Conservation (phyloP, 139 green algal species). For the Coccomyxa sp. region DNA sequence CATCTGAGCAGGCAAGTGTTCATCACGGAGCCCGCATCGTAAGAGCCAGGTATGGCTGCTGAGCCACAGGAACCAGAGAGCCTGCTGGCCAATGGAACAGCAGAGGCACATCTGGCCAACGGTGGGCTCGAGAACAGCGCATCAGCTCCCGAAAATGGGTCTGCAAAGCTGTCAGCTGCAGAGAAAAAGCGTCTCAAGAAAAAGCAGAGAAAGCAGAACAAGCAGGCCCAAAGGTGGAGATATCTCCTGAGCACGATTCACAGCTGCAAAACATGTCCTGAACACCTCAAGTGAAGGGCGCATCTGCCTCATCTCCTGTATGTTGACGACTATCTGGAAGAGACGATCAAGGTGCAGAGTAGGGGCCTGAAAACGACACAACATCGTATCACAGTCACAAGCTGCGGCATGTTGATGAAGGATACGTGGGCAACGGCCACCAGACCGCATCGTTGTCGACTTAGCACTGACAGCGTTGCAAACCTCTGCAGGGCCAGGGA, state of each 20-base stretch:
- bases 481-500: no score
- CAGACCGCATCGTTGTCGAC: no score
- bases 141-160: not conserved
- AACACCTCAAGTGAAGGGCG: not conserved
- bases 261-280: not conserved
- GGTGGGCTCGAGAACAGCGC: not conserved
- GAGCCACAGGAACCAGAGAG: no score
- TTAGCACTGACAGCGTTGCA: no score
- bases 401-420: not conserved
- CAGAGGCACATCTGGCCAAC: not conserved
- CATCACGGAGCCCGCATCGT: no score
- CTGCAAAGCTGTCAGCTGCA: constrained; percentile 15
- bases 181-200: constrained; percentile 15
- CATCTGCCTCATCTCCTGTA: not conserved
- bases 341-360: not conserved
- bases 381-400: not conserved
- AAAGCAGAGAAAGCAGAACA: constrained; percentile 15
- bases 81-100: not conserved
- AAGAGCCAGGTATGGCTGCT: no score
- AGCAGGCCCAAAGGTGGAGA: constrained; percentile 19
- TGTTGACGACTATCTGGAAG: no score
- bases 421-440: no score
- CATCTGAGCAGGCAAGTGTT: no score
- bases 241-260: not conserved
- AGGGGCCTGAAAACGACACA: not conserved